These are phyloP conservation scores for Xylaria sp. DNA, from an alignment of 2,329 filamentous ascomycete genomes.

Conservation along the genomic window DNA sequence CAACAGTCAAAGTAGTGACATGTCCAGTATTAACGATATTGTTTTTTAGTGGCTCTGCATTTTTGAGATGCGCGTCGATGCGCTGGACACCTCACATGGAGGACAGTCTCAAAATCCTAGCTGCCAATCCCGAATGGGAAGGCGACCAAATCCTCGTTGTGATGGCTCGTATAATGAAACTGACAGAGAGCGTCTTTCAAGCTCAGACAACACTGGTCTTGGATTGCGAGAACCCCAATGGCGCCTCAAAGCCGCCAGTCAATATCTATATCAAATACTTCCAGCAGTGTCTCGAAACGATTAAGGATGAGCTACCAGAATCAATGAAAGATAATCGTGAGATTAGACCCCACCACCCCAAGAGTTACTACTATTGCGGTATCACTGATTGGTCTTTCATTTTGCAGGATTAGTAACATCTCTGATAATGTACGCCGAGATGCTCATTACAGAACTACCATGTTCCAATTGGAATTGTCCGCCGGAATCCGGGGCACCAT, in stretches of 20 bases:
- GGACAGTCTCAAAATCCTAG: conserved; percentile 63
- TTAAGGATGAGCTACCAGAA: conserved; percentile 43
- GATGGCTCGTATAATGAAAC: conserved; percentile 42
- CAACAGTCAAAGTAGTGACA: neutral
- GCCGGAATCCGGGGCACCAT: neutral
- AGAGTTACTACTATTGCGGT: neutral
- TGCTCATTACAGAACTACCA: conserved; percentile 54
- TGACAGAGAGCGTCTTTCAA: conserved; percentile 45
- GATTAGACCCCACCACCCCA: conserved; percentile 24
- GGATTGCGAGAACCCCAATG: conserved; percentile 17
- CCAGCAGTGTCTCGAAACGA: conserved; percentile 43
- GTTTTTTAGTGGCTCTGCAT: conserved; percentile 41
- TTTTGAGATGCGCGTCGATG: conserved; percentile 51
- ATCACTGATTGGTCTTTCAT: conserved; percentile 4
- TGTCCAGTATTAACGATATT: conserved; percentile 6
- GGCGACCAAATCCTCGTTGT: conserved; percentile 62
- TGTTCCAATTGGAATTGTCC: conserved; percentile 40
- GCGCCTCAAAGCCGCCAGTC: conserved; percentile 36
- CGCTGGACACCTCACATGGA: conserved; percentile 70
- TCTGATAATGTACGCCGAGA: conserved; percentile 52
- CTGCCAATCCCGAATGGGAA: conserved; percentile 57
- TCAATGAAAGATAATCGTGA: conserved; percentile 48
- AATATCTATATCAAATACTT: conserved; percentile 49
- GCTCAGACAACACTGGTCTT: conserved; percentile 26
- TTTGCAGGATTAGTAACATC: conserved; percentile 51